These are phyloP conservation scores for Tillandsia fasciculata DNA, from an alignment of 176 grass and related monocot genomes.

Conservation along the genomic window DNA sequence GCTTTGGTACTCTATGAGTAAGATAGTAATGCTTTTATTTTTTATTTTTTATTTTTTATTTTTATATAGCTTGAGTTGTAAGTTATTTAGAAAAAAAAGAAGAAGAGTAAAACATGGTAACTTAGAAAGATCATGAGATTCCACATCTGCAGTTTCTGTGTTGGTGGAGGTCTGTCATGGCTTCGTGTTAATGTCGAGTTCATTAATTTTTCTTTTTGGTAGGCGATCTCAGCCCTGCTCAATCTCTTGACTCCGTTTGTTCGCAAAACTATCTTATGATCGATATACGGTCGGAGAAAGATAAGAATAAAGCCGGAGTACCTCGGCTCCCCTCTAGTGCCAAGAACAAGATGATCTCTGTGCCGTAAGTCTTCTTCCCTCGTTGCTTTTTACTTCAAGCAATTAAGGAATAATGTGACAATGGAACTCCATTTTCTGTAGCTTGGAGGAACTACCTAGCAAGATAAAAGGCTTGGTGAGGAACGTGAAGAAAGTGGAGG, in stretches of 20 bases:
- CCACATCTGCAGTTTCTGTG: no score
- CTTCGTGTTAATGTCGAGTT: neutral
- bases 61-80: no score
- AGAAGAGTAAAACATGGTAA: no score
- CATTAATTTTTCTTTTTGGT: slow-evolving; percentile 8
- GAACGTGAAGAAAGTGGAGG: slow-evolving; percentile 56
- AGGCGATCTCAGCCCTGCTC: slow-evolving; percentile 66
- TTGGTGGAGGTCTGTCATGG: no score
- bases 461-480: slow-evolving; percentile 73
- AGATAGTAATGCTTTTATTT: no score
- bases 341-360: slow-evolving; percentile 63
- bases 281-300: slow-evolving; percentile 77
- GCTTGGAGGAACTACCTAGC: slow-evolving; percentile 70
- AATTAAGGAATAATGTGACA: neutral
- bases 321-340: slow-evolving; percentile 60
- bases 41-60: no score
- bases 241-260: slow-evolving; percentile 50
- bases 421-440: neutral
- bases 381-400: neutral
- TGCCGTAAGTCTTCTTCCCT: slow-evolving; percentile 36
- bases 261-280: slow-evolving; percentile 54
- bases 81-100: no score
- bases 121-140: no score
- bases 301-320: slow-evolving; percentile 77
- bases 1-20: no score